Evolutionary conservation across 176 grass and related monocot species (phyloP).

Genomic region (Lolium perenne): DNA sequence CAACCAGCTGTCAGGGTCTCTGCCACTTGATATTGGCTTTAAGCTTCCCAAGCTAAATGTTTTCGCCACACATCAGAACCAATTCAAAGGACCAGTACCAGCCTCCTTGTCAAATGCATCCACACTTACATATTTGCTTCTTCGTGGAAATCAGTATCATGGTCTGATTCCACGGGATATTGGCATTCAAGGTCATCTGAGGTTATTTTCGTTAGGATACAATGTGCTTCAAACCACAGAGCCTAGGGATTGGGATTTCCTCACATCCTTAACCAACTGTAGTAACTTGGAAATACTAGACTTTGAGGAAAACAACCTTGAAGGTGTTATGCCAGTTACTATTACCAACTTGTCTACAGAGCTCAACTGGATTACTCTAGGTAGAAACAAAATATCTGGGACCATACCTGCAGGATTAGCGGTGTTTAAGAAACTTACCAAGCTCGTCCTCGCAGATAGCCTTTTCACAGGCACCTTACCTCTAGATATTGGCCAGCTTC

Average conservation of each 20-base stretch:
- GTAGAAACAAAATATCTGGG: conserved; percentile 16
- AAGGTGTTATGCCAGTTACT: conserved; percentile 24
- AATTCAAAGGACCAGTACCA: conserved; percentile 19
- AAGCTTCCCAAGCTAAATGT: conserved; percentile 10
- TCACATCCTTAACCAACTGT: conserved; percentile 41
- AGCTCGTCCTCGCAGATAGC: not conserved
- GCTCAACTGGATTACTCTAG: not conserved
- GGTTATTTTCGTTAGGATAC: not conserved
- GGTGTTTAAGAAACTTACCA: conserved; percentile 14
- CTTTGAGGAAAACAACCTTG: conserved; percentile 6
- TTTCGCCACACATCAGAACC: not conserved
- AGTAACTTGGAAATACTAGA: not conserved
- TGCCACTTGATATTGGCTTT: conserved; percentile 25
- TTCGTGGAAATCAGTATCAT: no score
- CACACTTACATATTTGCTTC: no score
- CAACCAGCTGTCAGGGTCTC: conserved; percentile 25
- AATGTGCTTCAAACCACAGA: not conserved
- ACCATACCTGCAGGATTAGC: not conserved
- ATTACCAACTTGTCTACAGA: conserved; percentile 8
- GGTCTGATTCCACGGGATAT: conserved; percentile 20
- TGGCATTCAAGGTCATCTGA: conserved; percentile 22
- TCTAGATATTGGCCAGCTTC: conserved; percentile 10
- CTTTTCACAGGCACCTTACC: conserved; percentile 31
- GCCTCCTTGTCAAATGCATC: no score
- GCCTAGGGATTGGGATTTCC: conserved; percentile 28